Base-by-base conservation (phyloP, 1,284 basidiomycete species). In the Pseudozyma tsukubaensis region DNA sequence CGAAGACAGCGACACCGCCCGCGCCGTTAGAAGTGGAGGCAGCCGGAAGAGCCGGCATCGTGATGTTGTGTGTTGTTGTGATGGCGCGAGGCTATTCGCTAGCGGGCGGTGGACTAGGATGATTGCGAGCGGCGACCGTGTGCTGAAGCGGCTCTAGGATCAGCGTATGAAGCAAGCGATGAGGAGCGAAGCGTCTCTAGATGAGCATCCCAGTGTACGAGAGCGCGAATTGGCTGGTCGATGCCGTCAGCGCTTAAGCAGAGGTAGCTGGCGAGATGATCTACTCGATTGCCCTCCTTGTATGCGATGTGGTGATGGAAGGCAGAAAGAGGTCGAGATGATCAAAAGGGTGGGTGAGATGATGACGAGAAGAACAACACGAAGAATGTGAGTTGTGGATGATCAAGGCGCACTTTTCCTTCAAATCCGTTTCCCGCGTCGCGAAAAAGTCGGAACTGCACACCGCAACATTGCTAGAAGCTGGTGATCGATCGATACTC, bases 1-100 rank as follows among this genome's bases (percentile, higher is more conserved):
- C 62, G 55, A 83, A 82, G 51, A 78, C 72, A 51, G 65, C 57
- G n/a, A 69, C 40, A 42, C 64, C 72, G 49, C 49, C 54, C 29
- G 63, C 35, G 36, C 43, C 57, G 29, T 45, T 53, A 37, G 57
- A 70, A 34, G 60, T 56, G 50, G 61, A 64, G 36, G 57, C 49
- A 24, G 60, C 18, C n/a, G 67, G 60, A 52, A 64, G 40, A 16
- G 61, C 57, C 11, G 57, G 57, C 67, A 70, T 70, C 7, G 45
- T 50, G 50, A 21, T 19, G 45, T 6, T 52, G 1, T 19, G 9
- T 29, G 40, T 16, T 42, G 40, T 16, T 42, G 40, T 37, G 36
- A 37, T 9, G 9, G 9, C 36, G 9, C 14, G 36, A 37, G 36
- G 36, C 36, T 9, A 37, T 37, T 14, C 36, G 36, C 40, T 7